phyloP scores from a whole-genome alignment of 2,329 filamentous ascomycete genomes.

The Massarina eburnea region DNA sequence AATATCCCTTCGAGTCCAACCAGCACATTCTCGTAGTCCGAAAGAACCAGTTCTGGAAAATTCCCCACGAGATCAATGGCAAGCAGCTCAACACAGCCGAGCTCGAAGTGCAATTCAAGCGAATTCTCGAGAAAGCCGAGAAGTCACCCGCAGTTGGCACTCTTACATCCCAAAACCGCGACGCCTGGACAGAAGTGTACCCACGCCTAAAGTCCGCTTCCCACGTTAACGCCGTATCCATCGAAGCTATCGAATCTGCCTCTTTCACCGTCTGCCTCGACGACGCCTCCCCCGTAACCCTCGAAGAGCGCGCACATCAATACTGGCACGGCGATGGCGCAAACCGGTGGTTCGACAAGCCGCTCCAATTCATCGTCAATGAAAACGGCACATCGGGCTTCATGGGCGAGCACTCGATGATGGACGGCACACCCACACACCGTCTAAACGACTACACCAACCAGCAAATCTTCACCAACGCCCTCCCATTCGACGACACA shows the following conservation, averaged over 20 bases:
- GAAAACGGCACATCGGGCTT: constrained; percentile 98
- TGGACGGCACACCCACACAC: constrained; percentile 98
- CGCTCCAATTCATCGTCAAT: constrained; percentile 95
- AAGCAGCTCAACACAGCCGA: constrained; percentile 85
- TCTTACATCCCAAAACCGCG: constrained; percentile 89
- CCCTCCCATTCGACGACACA: constrained; percentile 83
- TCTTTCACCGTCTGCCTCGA: constrained; percentile 94
- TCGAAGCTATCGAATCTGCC: constrained; percentile 82
- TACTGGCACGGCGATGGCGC: constrained; percentile 98
- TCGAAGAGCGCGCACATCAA: constrained; percentile 91
- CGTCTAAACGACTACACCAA: constrained; percentile 94
- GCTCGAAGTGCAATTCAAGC: constrained; percentile 85
- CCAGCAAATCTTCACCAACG: constrained; percentile 89
- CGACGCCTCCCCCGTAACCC: constrained; percentile 84
- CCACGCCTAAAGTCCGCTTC: constrained; percentile 71
- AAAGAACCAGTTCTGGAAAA: constrained; percentile 98
- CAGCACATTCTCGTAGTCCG: constrained; percentile 87
- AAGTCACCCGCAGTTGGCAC: constrained; percentile 74
- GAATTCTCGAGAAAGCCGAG: constrained; percentile 77
- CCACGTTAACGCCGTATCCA: constrained; percentile 72
- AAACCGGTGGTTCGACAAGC: constrained; percentile 99
- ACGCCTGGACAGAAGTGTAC: constrained; percentile 79
- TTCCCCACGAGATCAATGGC: constrained; percentile 77
- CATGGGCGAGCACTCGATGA: constrained; percentile 99
- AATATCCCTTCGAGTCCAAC: constrained; percentile 73